These are phyloP conservation scores for Trichoderma breve DNA, from an alignment of 2,329 filamentous ascomycete genomes.

Conservation along the genomic window DNA sequence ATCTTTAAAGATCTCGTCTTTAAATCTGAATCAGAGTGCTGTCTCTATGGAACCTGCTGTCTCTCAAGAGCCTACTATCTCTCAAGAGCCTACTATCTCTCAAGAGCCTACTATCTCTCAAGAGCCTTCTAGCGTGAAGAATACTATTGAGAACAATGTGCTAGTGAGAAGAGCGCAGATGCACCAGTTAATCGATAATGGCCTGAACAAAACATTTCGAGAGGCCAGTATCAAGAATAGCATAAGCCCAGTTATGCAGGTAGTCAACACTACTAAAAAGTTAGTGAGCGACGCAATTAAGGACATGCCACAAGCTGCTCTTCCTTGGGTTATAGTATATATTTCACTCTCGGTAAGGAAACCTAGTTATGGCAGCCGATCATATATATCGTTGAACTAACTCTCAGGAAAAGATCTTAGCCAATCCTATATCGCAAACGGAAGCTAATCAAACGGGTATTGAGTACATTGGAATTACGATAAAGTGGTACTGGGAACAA, in stretches of 20 bases:
- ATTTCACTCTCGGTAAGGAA: conserved; percentile 34
- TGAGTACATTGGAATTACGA: background rate
- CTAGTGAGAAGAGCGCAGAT: background rate
- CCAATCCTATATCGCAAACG: conserved; percentile 13
- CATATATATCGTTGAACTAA: background rate
- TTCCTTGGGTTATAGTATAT: conserved; percentile 38
- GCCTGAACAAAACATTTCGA: background rate
- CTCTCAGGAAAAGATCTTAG: background rate
- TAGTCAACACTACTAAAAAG: background rate
- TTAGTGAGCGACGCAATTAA: conserved; percentile 24
- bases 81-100: background rate
- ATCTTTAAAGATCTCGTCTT: too few species aligned
- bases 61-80: background rate
- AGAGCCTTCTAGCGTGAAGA: background rate
- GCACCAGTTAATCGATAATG: background rate
- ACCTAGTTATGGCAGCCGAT: background rate
- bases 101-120: background rate
- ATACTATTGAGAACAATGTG: background rate
- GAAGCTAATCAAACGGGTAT: background rate
- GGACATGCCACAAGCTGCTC: conserved; percentile 33
- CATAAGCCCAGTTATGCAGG: background rate
- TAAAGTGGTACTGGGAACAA: background rate
- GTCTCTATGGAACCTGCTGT: too few species aligned
- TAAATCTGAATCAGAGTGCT: too few species aligned
- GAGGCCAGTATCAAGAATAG: background rate